phyloP scores from a whole-genome alignment of 805 yeast species.

The Priceomyces fermenticarens region DNA sequence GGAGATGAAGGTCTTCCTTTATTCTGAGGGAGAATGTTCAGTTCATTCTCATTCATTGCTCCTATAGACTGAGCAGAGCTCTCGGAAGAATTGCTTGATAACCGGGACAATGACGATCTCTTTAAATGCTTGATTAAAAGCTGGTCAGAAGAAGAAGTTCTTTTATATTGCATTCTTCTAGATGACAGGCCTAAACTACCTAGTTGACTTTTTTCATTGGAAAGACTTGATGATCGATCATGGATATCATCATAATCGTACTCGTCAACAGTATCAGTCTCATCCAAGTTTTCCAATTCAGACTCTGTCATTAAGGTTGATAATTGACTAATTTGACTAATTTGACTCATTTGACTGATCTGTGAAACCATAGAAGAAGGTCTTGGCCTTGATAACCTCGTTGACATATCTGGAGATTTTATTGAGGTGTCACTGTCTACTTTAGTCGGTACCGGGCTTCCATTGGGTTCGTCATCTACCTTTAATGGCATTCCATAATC shows the following conservation, averaged over 20 bases:
- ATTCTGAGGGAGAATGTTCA: neutral
- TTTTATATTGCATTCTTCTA: constrained; percentile 27
- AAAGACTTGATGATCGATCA: constrained; percentile 36
- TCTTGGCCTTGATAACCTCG: constrained; percentile 17
- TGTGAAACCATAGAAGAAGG: constrained; percentile 39
- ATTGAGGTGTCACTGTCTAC: neutral
- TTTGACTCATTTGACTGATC: constrained; percentile 30
- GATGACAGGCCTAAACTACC: constrained; percentile 1
- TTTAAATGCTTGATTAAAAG: constrained; percentile 16
- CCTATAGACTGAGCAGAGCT: constrained; percentile 12
- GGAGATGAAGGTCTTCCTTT: constrained; percentile 5
- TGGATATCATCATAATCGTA: constrained; percentile 36
- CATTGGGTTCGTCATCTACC: neutral
- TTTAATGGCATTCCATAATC: neutral
- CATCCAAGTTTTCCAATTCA: constrained; percentile 38
- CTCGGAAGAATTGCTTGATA: constrained; percentile 38
- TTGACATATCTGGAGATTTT: constrained; percentile 1
- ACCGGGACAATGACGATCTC: constrained; percentile 28
- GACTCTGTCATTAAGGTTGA: constrained; percentile 42
- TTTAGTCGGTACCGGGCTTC: neutral
- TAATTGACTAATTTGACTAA: constrained; percentile 39
- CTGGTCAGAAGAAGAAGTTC: constrained; percentile 35
- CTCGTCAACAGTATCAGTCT: constrained; percentile 37
- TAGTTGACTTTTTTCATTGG: constrained; percentile 14
- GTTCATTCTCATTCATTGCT: constrained; percentile 1